Base-by-base conservation (phyloP, 805 yeast species). In the Candida sphagnicola region DNA sequence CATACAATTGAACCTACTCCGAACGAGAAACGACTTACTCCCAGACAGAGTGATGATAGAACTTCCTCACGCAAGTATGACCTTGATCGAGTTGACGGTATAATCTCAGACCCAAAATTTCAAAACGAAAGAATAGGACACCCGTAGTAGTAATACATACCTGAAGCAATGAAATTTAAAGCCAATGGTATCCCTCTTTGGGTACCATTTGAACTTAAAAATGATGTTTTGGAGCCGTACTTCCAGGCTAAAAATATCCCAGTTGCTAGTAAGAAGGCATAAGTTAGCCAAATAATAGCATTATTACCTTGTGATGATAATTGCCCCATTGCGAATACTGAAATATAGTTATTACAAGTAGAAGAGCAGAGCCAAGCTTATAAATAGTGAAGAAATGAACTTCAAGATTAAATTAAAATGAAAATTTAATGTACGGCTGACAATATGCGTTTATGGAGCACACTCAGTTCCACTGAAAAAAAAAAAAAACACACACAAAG, bases 131-230 rank as follows among this genome's bases (percentile, higher is more conserved):
- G 24, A 44, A 42, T 38, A 37, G 47, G 48, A 49, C 65, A 59
- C 65, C 65, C 65, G 65, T 32, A 21, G 37, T 33, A 8, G 18
- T 10, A 29, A n/a, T n/a, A 82, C 85, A 67, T 70, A 76, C 95
- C 95, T 48, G 95, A 81, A 36, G 97, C 97, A 39, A 90, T 78
- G 57, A 90, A 90, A 59, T 90, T 90, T 43, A 90, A 69, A 2
- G 96, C 85, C 49, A 90, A 66, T 1, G 96, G 95, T 12, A 87
- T 24, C 18, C 88, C 95, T 31, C 71, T 71, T 51, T 85, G 90
- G 1, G 95, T 79, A 10, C 93, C 82, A 62, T 89, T 86, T 3
- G 90, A 81, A 2, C 89, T 73, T 39, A 89, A 62, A 53, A 85
- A 90, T 4, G 79, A 73, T 29, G 72, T 68, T 30, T 72, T 68